These are phyloP conservation scores for Calvatia gigantea DNA, from an alignment of 768 basidiomycete genomes.

Conservation along the genomic window DNA sequence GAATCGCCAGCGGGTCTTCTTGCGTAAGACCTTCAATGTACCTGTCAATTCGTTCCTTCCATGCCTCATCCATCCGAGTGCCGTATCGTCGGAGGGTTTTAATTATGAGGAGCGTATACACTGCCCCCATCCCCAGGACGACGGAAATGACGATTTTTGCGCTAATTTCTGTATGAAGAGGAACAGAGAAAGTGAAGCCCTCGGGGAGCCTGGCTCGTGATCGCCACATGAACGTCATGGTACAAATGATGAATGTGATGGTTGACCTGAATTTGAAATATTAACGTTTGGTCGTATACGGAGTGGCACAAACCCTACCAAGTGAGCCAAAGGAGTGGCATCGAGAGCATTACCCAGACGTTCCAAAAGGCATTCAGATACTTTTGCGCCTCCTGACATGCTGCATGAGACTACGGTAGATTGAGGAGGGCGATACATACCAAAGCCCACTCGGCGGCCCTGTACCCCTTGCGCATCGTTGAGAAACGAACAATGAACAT, in stretches of 20 bases:
- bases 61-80: conserved; percentile 21
- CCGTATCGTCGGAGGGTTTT: conserved; percentile 21
- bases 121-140: conserved; percentile 41
- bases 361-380: conserved; percentile 42
- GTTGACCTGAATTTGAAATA: conserved; percentile 41
- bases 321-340: conserved; percentile 59
- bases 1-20: not conserved
- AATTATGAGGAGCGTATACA: conserved; percentile 23
- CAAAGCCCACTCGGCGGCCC: conserved; percentile 59
- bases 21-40: not conserved
- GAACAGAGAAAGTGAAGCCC: not conserved
- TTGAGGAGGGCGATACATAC: conserved; percentile 22
- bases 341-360: conserved; percentile 59
- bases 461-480: conserved; percentile 57
- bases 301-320: conserved; percentile 32
- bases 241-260: conserved; percentile 49
- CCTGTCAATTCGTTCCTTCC: conserved; percentile 17
- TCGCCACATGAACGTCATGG: conserved; percentile 64
- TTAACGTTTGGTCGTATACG: not conserved
- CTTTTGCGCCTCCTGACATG: conserved; percentile 46
- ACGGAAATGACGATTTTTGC: conserved; percentile 41
- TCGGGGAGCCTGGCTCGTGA: conserved; percentile 33
- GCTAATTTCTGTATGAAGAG: not conserved
- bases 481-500: conserved; percentile 61
- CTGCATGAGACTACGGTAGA: not conserved